Percentiles rank a stretch among this genome's conserved stretches.
These are phyloP conservation scores for Cyclanthera cordifolia DNA, from an alignment of 306 rosid genomes.

Conservation along the genomic window DNA sequence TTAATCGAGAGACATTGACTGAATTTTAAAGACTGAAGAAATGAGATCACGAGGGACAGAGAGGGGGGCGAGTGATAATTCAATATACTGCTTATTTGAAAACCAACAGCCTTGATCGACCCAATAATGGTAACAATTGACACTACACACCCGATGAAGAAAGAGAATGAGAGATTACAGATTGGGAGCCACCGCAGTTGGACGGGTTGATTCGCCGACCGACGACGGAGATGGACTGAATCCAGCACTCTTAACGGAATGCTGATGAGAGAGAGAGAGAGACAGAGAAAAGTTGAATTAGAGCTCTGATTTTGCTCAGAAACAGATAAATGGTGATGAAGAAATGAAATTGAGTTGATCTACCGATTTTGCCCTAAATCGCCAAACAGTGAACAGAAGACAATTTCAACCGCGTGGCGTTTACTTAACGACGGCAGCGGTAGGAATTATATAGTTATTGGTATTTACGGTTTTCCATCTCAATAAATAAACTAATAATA, in stretches of 20 bases:
- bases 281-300: background rate
- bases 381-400: no score
- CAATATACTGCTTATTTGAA: background rate
- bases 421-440: no score
- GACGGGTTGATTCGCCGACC: background rate
- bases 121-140: background rate
- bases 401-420: no score
- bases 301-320: conserved; percentile 2
- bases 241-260: background rate
- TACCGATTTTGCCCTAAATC: conserved; percentile 5
- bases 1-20: conserved; percentile 2
- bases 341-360: background rate
- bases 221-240: background rate
- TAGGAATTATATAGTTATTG: background rate
- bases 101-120: background rate
- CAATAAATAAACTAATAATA: background rate
- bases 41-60: background rate
- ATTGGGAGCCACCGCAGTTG: background rate
- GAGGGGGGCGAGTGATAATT: background rate
- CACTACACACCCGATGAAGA: background rate
- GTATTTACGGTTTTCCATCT: background rate
- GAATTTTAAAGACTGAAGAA: conserved; percentile 1
- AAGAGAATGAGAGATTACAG: background rate
- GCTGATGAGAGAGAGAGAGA: background rate
- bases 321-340: background rate